Evolutionary conservation across 208 protist species (phyloP).

Genomic region (Perkinsela sp.): DNA sequence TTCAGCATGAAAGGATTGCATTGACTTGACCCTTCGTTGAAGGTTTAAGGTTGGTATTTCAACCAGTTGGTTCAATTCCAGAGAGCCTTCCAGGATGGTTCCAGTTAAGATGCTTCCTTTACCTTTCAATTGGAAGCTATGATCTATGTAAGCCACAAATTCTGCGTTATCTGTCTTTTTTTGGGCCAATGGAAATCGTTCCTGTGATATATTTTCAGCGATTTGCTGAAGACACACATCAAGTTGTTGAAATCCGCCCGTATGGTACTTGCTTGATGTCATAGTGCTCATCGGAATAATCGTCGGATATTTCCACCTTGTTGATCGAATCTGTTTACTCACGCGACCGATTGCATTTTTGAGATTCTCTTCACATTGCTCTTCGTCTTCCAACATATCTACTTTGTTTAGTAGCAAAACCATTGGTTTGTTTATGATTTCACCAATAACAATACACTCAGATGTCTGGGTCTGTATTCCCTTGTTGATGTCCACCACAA

Average conservation of each 20-base stretch:
- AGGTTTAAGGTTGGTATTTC: conserved; percentile 52
- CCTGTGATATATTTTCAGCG: background rate
- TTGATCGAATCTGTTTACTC: conserved; percentile 19
- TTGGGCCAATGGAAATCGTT: background rate
- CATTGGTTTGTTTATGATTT: conserved; percentile 35
- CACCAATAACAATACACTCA: conserved; percentile 63
- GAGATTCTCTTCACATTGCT: conserved; percentile 10
- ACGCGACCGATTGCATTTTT: conserved; percentile 16
- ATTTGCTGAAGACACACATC: background rate
- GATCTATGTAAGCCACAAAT: conserved; percentile 83
- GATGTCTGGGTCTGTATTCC: conserved; percentile 93
- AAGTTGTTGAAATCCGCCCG: background rate
- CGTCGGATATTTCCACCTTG: conserved; percentile 23
- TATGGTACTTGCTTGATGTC: background rate
- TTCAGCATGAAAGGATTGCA: conserved; percentile 72
- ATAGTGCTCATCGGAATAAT: conserved; percentile 10
- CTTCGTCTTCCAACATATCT: conserved; percentile 29
- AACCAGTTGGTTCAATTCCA: conserved; percentile 44
- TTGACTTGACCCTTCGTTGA: conserved; percentile 55
- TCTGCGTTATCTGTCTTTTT: conserved; percentile 4
- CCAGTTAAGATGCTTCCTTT: conserved; percentile 84
- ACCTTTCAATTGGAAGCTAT: conserved; percentile 86
- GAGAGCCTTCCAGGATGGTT: conserved; percentile 58
- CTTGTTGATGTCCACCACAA: conserved; percentile 85
- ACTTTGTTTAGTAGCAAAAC: conserved; percentile 86